Percentiles rank a stretch among this genome's conserved stretches.
These are phyloP conservation scores for Elsinoe perseae DNA, from an alignment of 2,329 filamentous ascomycete species.

Conservation along the genomic window DNA sequence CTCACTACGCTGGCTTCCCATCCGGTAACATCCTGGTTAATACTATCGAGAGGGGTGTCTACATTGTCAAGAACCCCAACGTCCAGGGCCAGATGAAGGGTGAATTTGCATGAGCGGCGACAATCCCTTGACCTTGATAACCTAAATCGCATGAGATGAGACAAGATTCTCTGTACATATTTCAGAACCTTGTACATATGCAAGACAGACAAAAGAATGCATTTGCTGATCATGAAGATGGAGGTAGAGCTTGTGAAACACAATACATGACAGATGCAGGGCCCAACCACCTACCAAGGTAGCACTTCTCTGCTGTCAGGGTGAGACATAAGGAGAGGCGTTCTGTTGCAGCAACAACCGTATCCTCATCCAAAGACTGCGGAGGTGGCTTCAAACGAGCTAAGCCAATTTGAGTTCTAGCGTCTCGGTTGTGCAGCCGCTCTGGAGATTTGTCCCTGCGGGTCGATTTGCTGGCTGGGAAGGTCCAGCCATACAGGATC, in stretches of 20 bases:
- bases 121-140: background rate
- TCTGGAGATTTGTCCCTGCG: background rate
- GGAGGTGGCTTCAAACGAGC: slow-evolving; percentile 7
- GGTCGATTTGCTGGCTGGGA: background rate
- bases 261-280: background rate
- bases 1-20: slow-evolving; percentile 43
- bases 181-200: slow-evolving; percentile 8
- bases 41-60: slow-evolving; percentile 46
- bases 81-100: slow-evolving; percentile 15
- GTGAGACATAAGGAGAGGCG: background rate
- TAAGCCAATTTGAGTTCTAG: background rate
- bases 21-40: slow-evolving; percentile 46
- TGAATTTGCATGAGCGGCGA: background rate
- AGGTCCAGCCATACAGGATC: background rate
- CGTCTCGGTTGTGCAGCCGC: slow-evolving; percentile 6
- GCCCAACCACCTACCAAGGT: background rate
- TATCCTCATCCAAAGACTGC: slow-evolving; percentile 14
- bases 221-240: background rate
- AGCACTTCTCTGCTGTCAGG: background rate
- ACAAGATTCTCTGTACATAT: slow-evolving; percentile 9
- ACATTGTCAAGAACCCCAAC: slow-evolving; percentile 36
- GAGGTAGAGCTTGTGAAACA: background rate
- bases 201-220: background rate
- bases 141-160: background rate
- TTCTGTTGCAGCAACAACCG: slow-evolving; percentile 9